Percentiles rank a stretch among this genome's conserved stretches.
These are phyloP conservation scores for Pseudozyma sp. DNA, from an alignment of 1,284 basidiomycete genomes.

Conservation along the genomic window DNA sequence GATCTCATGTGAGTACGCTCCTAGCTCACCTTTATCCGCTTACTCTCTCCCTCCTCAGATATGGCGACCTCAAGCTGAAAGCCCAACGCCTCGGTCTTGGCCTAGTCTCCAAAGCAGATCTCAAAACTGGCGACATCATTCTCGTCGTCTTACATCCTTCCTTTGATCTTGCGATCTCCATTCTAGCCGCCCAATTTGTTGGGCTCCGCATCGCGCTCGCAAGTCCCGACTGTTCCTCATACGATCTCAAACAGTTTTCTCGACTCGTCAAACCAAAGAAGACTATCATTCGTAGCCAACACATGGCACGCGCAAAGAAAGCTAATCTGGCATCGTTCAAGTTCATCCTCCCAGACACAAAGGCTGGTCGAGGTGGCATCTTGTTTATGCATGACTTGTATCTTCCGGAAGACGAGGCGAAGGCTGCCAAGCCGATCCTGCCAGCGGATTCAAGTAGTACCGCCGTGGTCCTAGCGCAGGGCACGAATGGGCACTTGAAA, in stretches of 20 bases:
- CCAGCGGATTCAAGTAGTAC: slow-evolving; percentile 23
- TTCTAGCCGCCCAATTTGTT: slow-evolving; percentile 44
- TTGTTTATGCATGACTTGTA: slow-evolving; percentile 24
- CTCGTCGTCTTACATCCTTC: slow-evolving; percentile 36
- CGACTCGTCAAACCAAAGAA: slow-evolving; percentile 40
- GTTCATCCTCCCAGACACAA: slow-evolving; percentile 29
- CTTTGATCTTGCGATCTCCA: slow-evolving; percentile 46
- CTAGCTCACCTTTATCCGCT: too few species aligned
- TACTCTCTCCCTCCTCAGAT: slow-evolving; percentile 3
- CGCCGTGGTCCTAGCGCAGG: slow-evolving; percentile 41
- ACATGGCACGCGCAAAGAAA: slow-evolving; percentile 18
- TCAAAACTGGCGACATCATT: slow-evolving; percentile 47
- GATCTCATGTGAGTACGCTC: too few species aligned
- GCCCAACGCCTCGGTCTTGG: slow-evolving; percentile 46
- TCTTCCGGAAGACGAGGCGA: slow-evolving; percentile 7
- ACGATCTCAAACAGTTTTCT: slow-evolving; percentile 45
- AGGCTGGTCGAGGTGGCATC: slow-evolving; percentile 25
- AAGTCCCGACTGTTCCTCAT: slow-evolving; percentile 39
- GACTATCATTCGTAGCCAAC: slow-evolving; percentile 31
- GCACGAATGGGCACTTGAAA: slow-evolving; percentile 51
- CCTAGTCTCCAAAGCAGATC: slow-evolving; percentile 33
- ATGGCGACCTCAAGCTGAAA: slow-evolving; percentile 43
- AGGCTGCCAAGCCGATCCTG: slow-evolving; percentile 9
- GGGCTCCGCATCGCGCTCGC: slow-evolving; percentile 47
- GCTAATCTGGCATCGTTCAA: slow-evolving; percentile 30